Base-by-base conservation (phyloP, 164 flowering plant genomes). In the Saururus chinensis region DNA sequence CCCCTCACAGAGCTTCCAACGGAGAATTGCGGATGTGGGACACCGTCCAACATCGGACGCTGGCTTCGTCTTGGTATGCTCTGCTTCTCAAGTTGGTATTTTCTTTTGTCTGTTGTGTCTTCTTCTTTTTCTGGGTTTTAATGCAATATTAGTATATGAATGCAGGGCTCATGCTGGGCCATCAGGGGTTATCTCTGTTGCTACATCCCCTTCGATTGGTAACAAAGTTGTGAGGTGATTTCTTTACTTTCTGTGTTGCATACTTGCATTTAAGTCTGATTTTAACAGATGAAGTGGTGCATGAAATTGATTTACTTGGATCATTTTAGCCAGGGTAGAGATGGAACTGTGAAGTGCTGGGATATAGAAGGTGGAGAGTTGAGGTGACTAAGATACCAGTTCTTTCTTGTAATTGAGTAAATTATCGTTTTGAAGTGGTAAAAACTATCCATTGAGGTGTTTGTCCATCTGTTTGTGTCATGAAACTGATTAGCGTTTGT, bases 1-100 rank as follows among this genome's bases (percentile, higher is more conserved):
- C n/a, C n/a, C 53, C 49, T 30, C 73, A 66, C 75, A 86, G 96
- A 26, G 73, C 92, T 26, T 64, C 92, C 1, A 95, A 88, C 64
- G 98, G 97, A 1, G 96, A 90, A 75, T 65, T 90, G 79, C 75
- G 96, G 58, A 79, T 87, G 60, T 88, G 96, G 97, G 88, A 93
- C 53, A 74, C 84, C 0, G 40, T 81, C 41, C 96, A 85, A 70
- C 87, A 79, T 64, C 77, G 96, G 25, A 88, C 91, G 0, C 16
- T 85, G 20, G 80, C 96, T 6, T 93, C 97, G 19, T 67, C 87
- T 6, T 83, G 96, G 97, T 88, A 73, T 53, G 57, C n/a, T 63
- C 35, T 24, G 58, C 23, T 4, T 23, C 37, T 24, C 30, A 10
- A 16, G 35, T 24, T 21, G 37, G 17, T 45, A 4, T 17, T 45